Evolutionary conservation across 352 stramenopile genomes (phyloP), one percentile per base, ranked within the genome.

Genomic region (Phytophthora cajani): DNA sequence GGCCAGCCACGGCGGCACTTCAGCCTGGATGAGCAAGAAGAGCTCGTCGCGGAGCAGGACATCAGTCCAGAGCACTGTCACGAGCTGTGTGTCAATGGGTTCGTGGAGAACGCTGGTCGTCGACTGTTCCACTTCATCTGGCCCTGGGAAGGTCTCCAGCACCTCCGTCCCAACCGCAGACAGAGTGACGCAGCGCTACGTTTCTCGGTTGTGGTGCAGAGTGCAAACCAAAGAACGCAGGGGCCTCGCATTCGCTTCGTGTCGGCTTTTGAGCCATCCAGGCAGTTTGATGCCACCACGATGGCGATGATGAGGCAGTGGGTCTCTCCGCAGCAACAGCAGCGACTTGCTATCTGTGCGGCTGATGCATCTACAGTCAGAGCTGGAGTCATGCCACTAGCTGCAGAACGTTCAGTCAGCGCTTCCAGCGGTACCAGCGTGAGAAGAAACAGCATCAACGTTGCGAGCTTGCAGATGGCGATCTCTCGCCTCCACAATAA

Each of bases 1-100:
- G 58, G 58, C 16, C 58, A 74, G 11, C 59, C 63, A 42, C 58
- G 64, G 9, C 63, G 55, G 17, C 58, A 71, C 17, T 71, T 79
- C 27, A 74, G 59, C 27, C 52, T 76, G 49, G 58, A 79, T 36
- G 54, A 75, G 27, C 72, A 77, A 62, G 68, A 76, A 59, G 72
- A 80, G 53, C 52, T 82, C 8, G 47, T 76, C 5, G 77, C 82
- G 1, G 78, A 88, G 58, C 74, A 90, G 38, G 77, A 89, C 33
- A 85, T 95, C 54, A 73, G 68, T 12, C 78, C 82, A 1, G 82
- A 91, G 52, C 73, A 92, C 47, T 95, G 87, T 50, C 87, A 95
- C 50, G 85, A 95, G 38, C 64, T 95, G 17, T 95, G 87, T 58
- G 75, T 87, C n/a, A 89, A 85, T 49, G 87, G 85, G 0, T 89